Base-by-base conservation (phyloP, 2,329 filamentous ascomycete genomes). In the Aspergillus hortae region DNA sequence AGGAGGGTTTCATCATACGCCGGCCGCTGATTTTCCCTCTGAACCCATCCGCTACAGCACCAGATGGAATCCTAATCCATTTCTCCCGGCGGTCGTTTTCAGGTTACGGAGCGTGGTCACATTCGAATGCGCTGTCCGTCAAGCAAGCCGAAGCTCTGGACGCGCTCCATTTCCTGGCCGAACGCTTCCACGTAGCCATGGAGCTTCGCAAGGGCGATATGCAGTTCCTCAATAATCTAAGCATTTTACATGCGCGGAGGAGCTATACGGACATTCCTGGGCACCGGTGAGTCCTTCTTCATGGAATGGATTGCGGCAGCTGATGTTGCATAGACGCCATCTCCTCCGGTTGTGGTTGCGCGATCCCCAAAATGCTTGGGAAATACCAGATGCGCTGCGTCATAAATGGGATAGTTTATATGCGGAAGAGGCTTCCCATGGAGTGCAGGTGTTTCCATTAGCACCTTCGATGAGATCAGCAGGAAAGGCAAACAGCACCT, bases 61-160 rank as follows among this genome's bases (percentile, higher is more conserved):
- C 80, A 0, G 77, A 84, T 60, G 73, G 80, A 1, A 63, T 85
- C 5, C 67, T 80, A 7, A 74, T 85, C 21, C 81, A 85, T 55
- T 85, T 84, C 57, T 79, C 78, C 0, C 76, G 83, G 4, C 75
- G 82, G 1, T 70, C 67, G 17, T 83, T 85, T 56, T 81, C 80
- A 0, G 76, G 75, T 6, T 77, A 69, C 49, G 61, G 61, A 47
- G 67, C 64, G 1, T 63, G 71, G 2, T 71, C 71, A 1, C 68
- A 74, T 17, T 71, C 68, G 0, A 38, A 62, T 19, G 75, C 76
- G 7, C 66, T 78, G 33, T 75, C 68, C 3, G 74, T 77, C 63
- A 73, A 70, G 2, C 76, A 79, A 57, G 75, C 74, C 12, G 76
- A 79, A 58, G 77, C 77, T 0, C 67, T 80, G 6, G 76, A 79